phyloP scores from a whole-genome alignment of 2,329 filamentous ascomycete species.

The Fusarium sp. region DNA sequence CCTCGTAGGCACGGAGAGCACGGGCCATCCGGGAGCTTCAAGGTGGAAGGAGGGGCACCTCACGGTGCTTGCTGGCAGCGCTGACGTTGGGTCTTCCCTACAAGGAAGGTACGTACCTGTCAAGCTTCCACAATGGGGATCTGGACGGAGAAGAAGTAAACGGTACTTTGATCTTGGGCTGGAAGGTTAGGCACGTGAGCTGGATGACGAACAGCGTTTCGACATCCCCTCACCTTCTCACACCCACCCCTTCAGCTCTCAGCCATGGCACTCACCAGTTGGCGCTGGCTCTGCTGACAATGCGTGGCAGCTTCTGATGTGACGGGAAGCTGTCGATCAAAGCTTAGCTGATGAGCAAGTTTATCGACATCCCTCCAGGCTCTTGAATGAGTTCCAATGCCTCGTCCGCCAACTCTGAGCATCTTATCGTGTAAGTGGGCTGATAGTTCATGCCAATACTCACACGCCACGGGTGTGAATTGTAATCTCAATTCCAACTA shows the following conservation, averaged over 20 bases:
- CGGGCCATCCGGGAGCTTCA: conserved; percentile 39
- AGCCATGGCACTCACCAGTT: conserved; percentile 7
- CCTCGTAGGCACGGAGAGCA: conserved; percentile 32
- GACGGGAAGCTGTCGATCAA: not conserved
- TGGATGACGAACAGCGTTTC: conserved; percentile 19
- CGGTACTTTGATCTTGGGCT: conserved; percentile 5
- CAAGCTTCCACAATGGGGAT: conserved; percentile 19
- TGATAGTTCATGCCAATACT: conserved; percentile 16
- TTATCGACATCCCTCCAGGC: not conserved
- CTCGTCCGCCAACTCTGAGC: not conserved
- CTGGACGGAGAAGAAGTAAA: conserved; percentile 18
- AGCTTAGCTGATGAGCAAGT: not conserved
- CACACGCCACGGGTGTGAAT: conserved; percentile 32
- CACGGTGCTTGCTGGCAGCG: conserved; percentile 6
- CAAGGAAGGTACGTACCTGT: conserved; percentile 23
- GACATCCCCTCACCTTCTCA: conserved; percentile 17
- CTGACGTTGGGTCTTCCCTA: conserved; percentile 38
- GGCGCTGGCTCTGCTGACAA: not conserved
- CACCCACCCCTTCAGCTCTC: conserved; percentile 14
- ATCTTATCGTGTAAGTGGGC: conserved; percentile 16
- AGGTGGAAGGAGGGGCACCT: conserved; percentile 30
- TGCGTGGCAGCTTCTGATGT: not conserved
- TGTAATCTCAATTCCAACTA: conserved; percentile 10
- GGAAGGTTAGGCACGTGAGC: conserved; percentile 30
- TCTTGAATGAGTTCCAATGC: not conserved